phyloP scores from a whole-genome alignment of 2,329 filamentous ascomycete species.

The Diaporthe helianthi region DNA sequence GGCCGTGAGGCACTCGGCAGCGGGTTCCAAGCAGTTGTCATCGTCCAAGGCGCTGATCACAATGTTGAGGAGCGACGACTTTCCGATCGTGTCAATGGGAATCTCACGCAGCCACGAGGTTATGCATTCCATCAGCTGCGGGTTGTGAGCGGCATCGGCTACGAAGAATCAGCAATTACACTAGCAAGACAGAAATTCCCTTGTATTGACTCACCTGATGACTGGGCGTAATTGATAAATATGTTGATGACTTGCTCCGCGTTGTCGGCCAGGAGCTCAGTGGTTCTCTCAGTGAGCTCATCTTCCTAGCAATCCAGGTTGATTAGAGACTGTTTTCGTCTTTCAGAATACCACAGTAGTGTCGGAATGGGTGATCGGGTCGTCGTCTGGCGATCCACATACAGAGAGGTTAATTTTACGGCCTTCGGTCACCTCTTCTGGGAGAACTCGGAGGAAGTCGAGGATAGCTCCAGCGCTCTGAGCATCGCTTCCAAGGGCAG shows the following conservation, averaged over 20 bases:
- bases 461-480: conserved; percentile 86
- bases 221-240: conserved; percentile 88
- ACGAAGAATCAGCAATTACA: conserved; percentile 39
- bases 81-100: conserved; percentile 80
- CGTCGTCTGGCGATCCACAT: conserved; percentile 73
- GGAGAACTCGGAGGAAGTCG: conserved; percentile 95
- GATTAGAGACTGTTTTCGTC: conserved; percentile 53
- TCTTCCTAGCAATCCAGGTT: conserved; percentile 77
- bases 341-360: conserved; percentile 44
- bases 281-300: conserved; percentile 84
- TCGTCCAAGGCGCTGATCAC: conserved; percentile 79
- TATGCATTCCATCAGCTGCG: conserved; percentile 91
- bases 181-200: background rate
- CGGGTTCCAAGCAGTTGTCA: conserved; percentile 82
- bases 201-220: conserved; percentile 71
- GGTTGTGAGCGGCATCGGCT: conserved; percentile 83
- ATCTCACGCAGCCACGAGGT: conserved; percentile 97
- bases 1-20: conserved; percentile 89
- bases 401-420: conserved; percentile 99
- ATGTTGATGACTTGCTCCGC: conserved; percentile 85
- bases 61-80: conserved; percentile 82
- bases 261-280: conserved; percentile 90
- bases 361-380: conserved; percentile 47
- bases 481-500: conserved; percentile 76
- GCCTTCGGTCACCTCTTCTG: conserved; percentile 98